Evolutionary conservation across 1,139 yeast species (phyloP).

Genomic region (Kurtzmaniella quercitrusa): DNA sequence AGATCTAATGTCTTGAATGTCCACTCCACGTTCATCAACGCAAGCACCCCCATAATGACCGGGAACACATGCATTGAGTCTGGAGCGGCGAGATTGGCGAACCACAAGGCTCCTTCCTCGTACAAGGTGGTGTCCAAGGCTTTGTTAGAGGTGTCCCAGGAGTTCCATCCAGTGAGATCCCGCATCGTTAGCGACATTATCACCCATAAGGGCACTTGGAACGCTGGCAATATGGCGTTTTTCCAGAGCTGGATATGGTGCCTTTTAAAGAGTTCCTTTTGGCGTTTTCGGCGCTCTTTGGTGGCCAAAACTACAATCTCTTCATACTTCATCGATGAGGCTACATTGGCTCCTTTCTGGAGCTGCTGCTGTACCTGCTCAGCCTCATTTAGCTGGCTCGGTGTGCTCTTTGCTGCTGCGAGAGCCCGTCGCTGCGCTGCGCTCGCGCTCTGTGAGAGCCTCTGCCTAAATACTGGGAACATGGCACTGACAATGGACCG

Average conservation of each 20-base stretch:
- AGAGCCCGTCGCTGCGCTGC: conserved; percentile 27
- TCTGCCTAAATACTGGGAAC: conserved; percentile 69
- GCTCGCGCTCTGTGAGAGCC: conserved; percentile 58
- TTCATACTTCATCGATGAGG: conserved; percentile 61
- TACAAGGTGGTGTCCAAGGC: conserved; percentile 55
- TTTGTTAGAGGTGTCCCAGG: conserved; percentile 41
- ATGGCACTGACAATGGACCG: conserved; percentile 69
- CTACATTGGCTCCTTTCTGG: conserved; percentile 17
- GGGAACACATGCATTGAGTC: conserved; percentile 71
- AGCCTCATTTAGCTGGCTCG: conserved; percentile 11
- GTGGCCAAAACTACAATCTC: conserved; percentile 70
- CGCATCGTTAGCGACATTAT: conserved; percentile 73
- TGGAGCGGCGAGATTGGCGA: conserved; percentile 50
- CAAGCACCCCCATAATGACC: conserved; percentile 60
- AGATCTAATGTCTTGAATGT: conserved; percentile 51
- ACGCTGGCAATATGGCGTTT: conserved; percentile 64
- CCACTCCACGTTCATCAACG: conserved; percentile 81
- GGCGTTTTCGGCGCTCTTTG: conserved; percentile 75
- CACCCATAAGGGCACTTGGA: conserved; percentile 89
- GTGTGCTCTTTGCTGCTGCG: conserved; percentile 14
- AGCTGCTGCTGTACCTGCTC: conserved; percentile 8
- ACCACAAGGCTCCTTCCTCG: conserved; percentile 58
- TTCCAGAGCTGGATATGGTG: conserved; percentile 79
- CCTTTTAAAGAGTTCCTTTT: conserved; percentile 60
- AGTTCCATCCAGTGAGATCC: conserved; percentile 69